Conservation (phyloP, 192 early-diverging fungal genomes). For the Entrophospora sp. region DNA sequence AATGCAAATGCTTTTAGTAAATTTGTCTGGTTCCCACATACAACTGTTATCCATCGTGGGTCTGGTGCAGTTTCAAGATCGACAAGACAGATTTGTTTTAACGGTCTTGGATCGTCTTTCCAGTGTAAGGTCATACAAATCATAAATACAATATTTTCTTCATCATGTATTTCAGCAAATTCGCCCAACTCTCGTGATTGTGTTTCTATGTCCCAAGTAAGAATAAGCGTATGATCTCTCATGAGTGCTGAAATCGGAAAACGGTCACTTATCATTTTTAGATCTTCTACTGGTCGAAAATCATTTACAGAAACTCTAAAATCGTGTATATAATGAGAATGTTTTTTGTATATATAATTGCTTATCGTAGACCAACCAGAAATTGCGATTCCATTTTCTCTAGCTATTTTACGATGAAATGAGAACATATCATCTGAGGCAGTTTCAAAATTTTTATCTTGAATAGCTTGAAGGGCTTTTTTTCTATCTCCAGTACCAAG, state of each 20-base stretch:
- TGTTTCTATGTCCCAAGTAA: background rate
- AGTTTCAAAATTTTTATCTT: conserved; percentile 6
- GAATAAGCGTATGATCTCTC: no score
- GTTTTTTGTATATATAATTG: conserved; percentile 1
- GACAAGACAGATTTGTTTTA: no score
- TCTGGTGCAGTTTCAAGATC: no score
- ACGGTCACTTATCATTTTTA: background rate
- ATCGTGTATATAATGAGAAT: background rate
- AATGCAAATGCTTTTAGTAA: conserved; percentile 1
- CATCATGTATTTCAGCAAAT: background rate
- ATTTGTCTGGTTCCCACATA: background rate
- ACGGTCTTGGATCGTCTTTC: no score
- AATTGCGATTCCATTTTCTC: background rate
- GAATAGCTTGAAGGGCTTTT: background rate
- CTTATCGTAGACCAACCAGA: background rate
- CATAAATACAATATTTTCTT: background rate
- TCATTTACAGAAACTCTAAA: background rate
- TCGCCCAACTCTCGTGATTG: background rate
- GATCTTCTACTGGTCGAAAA: background rate
- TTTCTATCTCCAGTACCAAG: background rate
- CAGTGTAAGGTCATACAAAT: no score
- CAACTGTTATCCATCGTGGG: no score
- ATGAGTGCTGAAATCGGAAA: no score
- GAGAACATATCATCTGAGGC: background rate
- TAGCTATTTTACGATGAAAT: background rate